Conservation (phyloP, 2,329 filamentous ascomycete genomes). For the Hortaea werneckii region DNA sequence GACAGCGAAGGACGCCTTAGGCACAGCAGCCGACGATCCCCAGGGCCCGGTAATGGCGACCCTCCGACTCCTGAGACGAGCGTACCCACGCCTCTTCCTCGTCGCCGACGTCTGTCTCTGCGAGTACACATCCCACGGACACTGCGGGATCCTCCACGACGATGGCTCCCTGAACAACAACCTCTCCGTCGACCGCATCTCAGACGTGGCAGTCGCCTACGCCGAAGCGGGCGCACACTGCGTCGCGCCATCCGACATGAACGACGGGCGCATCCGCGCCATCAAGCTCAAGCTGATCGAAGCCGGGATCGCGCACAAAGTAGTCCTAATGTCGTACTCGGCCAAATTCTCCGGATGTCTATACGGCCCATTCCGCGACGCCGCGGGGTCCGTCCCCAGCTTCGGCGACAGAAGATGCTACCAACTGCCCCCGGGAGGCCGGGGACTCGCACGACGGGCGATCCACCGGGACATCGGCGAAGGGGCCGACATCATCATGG, state of each 20-base stretch:
- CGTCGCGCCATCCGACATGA: slow-evolving; percentile 97
- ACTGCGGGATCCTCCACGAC: slow-evolving; percentile 90
- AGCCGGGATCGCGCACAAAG: slow-evolving; percentile 80
- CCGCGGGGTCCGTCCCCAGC: slow-evolving; percentile 78
- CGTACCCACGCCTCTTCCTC: slow-evolving; percentile 86
- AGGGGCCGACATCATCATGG: slow-evolving; percentile 97
- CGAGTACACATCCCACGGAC: slow-evolving; percentile 96
- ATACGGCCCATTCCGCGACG: slow-evolving; percentile 95
- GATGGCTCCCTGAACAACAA: slow-evolving; percentile 90
- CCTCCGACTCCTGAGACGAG: slow-evolving; percentile 72
- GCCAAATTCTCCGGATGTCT: slow-evolving; percentile 96
- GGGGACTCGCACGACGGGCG: slow-evolving; percentile 81
- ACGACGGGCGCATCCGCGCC: slow-evolving; percentile 89
- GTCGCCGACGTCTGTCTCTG: slow-evolving; percentile 90
- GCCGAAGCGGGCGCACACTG: slow-evolving; percentile 93
- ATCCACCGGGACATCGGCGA: slow-evolving; percentile 85
- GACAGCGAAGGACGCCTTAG: slow-evolving; percentile 77
- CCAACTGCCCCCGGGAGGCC: slow-evolving; percentile 84
- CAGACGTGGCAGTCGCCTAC: slow-evolving; percentile 94
- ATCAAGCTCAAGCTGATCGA: slow-evolving; percentile 98
- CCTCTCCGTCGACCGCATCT: slow-evolving; percentile 86
- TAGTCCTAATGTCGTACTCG: slow-evolving; percentile 92
- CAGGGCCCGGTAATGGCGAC: slow-evolving; percentile 80
- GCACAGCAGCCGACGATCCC: slow-evolving; percentile 86
- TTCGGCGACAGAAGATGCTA: slow-evolving; percentile 97